phyloP scores from a whole-genome alignment of 805 yeast species.

The Tetrapisispora nanseiensis region DNA sequence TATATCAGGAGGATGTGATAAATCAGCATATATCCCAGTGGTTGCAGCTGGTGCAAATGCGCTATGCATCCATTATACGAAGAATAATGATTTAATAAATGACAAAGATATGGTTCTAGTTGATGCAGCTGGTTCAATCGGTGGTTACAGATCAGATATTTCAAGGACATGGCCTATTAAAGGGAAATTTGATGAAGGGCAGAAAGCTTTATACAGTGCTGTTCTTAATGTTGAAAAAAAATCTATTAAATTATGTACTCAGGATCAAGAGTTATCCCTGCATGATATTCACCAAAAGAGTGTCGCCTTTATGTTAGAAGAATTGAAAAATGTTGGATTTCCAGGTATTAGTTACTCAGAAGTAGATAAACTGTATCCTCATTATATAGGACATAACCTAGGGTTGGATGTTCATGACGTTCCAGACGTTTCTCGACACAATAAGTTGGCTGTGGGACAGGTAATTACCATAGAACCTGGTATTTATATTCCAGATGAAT shows the following conservation, averaged over 20 bases:
- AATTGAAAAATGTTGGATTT: constrained; percentile 67
- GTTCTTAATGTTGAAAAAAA: constrained; percentile 73
- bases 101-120: constrained; percentile 78
- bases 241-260: constrained; percentile 65
- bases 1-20: constrained; percentile 79
- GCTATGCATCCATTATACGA: constrained; percentile 83
- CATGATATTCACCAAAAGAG: constrained; percentile 71
- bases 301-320: constrained; percentile 46
- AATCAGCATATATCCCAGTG: constrained; percentile 87
- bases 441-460: constrained; percentile 52
- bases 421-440: constrained; percentile 51
- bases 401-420: constrained; percentile 88
- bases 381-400: constrained; percentile 88
- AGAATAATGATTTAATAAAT: constrained; percentile 75
- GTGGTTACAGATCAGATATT: constrained; percentile 93
- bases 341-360: constrained; percentile 41
- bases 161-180: constrained; percentile 93
- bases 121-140: constrained; percentile 90
- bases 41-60: constrained; percentile 92
- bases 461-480: constrained; percentile 97
- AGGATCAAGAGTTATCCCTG: constrained; percentile 41
- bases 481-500: constrained; percentile 68
- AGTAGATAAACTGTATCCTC: constrained; percentile 64
- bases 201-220: constrained; percentile 78
- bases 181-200: constrained; percentile 66